Evolutionary conservation across 2,329 filamentous ascomycete genomes (phyloP).

Genomic region (Ophiostoma himal-ulmi): DNA sequence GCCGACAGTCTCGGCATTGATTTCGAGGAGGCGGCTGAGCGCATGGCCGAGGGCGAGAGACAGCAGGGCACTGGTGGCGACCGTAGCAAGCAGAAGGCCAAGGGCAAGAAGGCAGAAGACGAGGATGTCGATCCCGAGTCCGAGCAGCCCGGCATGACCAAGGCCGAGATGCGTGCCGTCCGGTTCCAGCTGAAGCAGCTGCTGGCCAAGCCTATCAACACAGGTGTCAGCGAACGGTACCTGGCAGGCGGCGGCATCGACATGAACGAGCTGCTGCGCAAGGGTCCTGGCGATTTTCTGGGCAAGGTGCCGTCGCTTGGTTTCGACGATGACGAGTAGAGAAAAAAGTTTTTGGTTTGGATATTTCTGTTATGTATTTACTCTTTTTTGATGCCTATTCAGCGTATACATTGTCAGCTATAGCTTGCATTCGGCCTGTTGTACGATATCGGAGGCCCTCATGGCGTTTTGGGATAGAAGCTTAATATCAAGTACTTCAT

Average conservation of each 20-base stretch:
- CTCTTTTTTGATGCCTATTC: neutral
- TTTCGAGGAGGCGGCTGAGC: conserved; percentile 63
- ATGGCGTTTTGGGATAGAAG: neutral
- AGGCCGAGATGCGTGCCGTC: conserved; percentile 65
- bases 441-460: neutral
- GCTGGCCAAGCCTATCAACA: conserved; percentile 68
- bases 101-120: conserved; percentile 61
- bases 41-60: conserved; percentile 13
- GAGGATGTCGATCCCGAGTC: conserved; percentile 71
- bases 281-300: conserved; percentile 57
- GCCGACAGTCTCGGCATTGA: conserved; percentile 92
- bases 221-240: conserved; percentile 76
- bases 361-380: neutral
- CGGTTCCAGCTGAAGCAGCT: conserved; percentile 67
- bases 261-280: conserved; percentile 17
- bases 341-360: neutral
- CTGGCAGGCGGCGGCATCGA: conserved; percentile 18
- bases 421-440: conserved; percentile 12
- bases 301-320: conserved; percentile 45
- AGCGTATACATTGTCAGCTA: neutral
- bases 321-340: conserved; percentile 30
- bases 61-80: conserved; percentile 41
- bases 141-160: conserved; percentile 60
- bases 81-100: conserved; percentile 60
- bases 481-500: neutral